Evolutionary conservation across 2,329 filamentous ascomycete species (phyloP), one percentile per base, ranked within the genome.

Genomic region (Anisogramma anomala): DNA sequence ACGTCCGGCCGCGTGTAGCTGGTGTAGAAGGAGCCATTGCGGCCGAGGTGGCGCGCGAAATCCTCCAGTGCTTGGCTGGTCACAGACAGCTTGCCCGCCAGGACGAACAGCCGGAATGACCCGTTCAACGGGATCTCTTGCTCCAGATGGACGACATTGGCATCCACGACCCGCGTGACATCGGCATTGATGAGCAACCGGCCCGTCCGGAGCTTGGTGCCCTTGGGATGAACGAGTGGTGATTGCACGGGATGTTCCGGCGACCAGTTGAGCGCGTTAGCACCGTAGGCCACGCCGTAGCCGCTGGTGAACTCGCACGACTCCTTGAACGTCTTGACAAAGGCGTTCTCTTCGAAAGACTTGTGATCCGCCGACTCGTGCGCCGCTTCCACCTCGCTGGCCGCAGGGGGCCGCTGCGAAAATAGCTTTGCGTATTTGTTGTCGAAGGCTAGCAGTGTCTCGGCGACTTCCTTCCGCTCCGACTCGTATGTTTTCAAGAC

Each of bases 291-390:
- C 17, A 94, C 86, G 46, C 88, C 88, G 58, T 94, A 94, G 43
- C 88, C 88, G 49, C 82, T 87, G 9, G 87, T 94, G 61, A 94
- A 94, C 55, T 91, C 86, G 67, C 87, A 94, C 22, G 79, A 78
- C 43, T 84, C 84, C 59, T 94, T 94, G 70, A 94, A 94, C 0
- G 81, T 86, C 64, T 82, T 82, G 56, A 94, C 77, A 57, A 95
- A 94, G 9, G 83, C 77, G 54, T 88, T 88, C 45, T 84, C 79
- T 34, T 77, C 68, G 6, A 19, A 33, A 4, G 34, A 25, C 2
- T 31, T 27, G 13, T 15, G 37, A 8, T 22, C 23, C 15, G 19
- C 36, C n/a, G 10, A 53, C 31, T 56, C 54, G 7, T 73, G 73
- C 3, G 84, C 84, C 22, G 76, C 77, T 35, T 77, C 71, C 8